Conservation (phyloP, 2,329 filamentous ascomycete genomes). For the Beauveria rudraprayagi region DNA sequence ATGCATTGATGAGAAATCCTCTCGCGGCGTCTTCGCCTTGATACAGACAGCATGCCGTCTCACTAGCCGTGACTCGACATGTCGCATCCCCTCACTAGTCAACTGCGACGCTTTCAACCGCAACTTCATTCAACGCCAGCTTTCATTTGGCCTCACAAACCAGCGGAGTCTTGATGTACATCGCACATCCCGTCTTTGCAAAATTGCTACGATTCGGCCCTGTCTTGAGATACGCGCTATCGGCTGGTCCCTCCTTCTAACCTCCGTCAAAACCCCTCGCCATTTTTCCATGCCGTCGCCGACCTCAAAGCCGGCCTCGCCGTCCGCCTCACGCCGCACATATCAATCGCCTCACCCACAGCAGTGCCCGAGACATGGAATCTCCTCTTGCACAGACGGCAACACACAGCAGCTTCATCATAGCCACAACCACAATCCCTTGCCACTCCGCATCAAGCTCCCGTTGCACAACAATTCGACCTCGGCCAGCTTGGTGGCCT, state of each 20-base stretch:
- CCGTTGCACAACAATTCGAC: constrained; percentile 41
- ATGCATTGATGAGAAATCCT: not conserved
- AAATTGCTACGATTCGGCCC: not conserved
- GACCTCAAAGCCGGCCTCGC: not conserved
- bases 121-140: not conserved
- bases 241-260: not conserved
- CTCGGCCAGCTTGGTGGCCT: constrained; percentile 45
- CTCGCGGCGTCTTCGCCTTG: not conserved
- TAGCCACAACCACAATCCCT: constrained; percentile 18
- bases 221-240: not conserved
- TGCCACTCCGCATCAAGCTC: constrained; percentile 41
- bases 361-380: not conserved
- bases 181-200: not conserved
- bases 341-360: not conserved
- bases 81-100: constrained; percentile 5
- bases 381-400: not conserved
- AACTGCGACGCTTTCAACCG: not conserved
- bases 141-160: not conserved
- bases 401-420: not conserved
- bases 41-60: not conserved
- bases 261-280: not conserved
- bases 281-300: constrained; percentile 1
- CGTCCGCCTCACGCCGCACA: not conserved
- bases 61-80: not conserved
- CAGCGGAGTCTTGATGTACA: not conserved